A percentile compares a stretch with the other conserved stretches of the same genome.
Evolutionary conservation across 2,329 filamentous ascomycete genomes (phyloP).

Genomic region (Tolypocladium sp.): DNA sequence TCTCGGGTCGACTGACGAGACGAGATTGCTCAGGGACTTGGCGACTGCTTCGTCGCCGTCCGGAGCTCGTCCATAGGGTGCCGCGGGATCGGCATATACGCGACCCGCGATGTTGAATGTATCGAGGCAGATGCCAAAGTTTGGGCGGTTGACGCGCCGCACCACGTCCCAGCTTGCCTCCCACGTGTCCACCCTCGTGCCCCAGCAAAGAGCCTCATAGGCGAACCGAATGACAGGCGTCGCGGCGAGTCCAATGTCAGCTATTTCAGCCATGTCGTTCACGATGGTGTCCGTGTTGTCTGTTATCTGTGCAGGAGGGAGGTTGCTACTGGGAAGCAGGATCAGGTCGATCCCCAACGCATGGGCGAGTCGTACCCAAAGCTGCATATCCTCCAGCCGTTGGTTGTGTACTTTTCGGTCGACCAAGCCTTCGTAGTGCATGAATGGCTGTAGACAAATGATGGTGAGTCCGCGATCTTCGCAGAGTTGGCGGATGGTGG

Average conservation of each 20-base stretch:
- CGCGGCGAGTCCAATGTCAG: slow-evolving; percentile 55
- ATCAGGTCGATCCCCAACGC: slow-evolving; percentile 62
- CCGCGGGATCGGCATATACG: slow-evolving; percentile 60
- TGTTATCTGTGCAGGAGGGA: slow-evolving; percentile 36
- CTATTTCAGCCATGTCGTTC: slow-evolving; percentile 52
- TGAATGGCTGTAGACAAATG: slow-evolving; percentile 67
- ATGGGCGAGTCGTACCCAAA: slow-evolving; percentile 61
- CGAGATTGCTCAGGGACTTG: slow-evolving; percentile 44
- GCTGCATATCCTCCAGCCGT: slow-evolving; percentile 51
- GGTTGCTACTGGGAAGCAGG: slow-evolving; percentile 64
- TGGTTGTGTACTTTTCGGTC: slow-evolving; percentile 49
- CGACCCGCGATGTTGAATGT: slow-evolving; percentile 69
- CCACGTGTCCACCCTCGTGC: slow-evolving; percentile 62
- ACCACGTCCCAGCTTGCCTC: slow-evolving; percentile 64
- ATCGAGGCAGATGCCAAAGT: slow-evolving; percentile 71
- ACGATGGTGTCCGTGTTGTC: slow-evolving; percentile 46
- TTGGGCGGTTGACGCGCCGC: slow-evolving; percentile 51
- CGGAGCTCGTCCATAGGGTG: slow-evolving; percentile 36
- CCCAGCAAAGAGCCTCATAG: slow-evolving; percentile 68
- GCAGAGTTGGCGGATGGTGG: slow-evolving; percentile 48
- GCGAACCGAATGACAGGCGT: slow-evolving; percentile 54
- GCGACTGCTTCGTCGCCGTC: slow-evolving; percentile 47
- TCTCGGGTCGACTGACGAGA: slow-evolving; percentile 44
- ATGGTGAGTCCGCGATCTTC: slow-evolving; percentile 40
- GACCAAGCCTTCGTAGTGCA: slow-evolving; percentile 65